phyloP scores from a whole-genome alignment of 2,329 filamentous ascomycete genomes.

The Paracoccidioides brasiliensis region DNA sequence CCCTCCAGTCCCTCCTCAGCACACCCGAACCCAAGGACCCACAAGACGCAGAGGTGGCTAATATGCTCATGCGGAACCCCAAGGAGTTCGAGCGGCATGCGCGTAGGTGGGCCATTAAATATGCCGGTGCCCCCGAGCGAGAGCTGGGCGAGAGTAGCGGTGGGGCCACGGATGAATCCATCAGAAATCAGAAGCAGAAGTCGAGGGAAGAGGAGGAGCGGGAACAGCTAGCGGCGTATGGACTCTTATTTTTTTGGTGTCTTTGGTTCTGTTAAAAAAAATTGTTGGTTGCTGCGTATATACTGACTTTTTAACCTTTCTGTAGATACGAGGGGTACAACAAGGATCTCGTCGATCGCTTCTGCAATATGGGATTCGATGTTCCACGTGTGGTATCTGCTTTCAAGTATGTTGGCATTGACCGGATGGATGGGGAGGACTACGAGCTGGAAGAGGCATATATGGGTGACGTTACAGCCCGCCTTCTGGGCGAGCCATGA shows the following conservation, averaged over 20 bases:
- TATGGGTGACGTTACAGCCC: constrained; percentile 78
- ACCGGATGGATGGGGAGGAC: constrained; percentile 61
- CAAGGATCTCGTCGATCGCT: constrained; percentile 66
- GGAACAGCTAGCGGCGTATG: constrained; percentile 43
- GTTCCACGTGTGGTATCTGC: constrained; percentile 75
- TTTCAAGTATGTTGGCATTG: constrained; percentile 70
- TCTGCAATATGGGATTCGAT: constrained; percentile 83
- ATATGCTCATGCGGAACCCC: constrained; percentile 70
- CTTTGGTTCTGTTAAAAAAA: no score
- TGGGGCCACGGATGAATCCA: constrained; percentile 39
- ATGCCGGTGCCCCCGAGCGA: constrained; percentile 60
- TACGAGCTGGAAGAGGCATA: constrained; percentile 82
- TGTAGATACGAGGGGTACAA: constrained; percentile 76
- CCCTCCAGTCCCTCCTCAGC: constrained; percentile 82
- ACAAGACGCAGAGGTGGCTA: constrained; percentile 89
- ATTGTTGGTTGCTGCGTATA: no score
- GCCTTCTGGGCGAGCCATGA: constrained; percentile 65
- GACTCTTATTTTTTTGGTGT: constrained; percentile 4
- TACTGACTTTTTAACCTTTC: background rate
- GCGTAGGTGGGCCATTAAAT: constrained; percentile 76
- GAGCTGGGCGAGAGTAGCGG: constrained; percentile 42
- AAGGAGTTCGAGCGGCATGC: constrained; percentile 69
- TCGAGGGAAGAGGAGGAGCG: constrained; percentile 45
- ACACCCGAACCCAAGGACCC: constrained; percentile 92
- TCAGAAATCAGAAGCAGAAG: constrained; percentile 41